Conservation (phyloP, 2,329 filamentous ascomycete species). For the Alternaria hordeiaustralica region DNA sequence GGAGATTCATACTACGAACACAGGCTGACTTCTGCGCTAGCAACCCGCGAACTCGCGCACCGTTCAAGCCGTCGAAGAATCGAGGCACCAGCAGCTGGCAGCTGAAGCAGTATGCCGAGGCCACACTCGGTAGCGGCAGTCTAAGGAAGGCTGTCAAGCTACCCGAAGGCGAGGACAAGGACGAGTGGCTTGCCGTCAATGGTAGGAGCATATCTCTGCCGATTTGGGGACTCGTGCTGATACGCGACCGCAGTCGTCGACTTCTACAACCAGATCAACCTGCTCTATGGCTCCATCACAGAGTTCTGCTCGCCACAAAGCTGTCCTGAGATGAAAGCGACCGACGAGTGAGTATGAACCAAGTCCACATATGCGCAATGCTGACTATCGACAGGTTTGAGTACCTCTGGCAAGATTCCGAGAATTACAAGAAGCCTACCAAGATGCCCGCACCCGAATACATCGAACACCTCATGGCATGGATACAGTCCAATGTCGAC, state of each 20-base stretch:
- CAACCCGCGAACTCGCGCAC: conserved; percentile 85
- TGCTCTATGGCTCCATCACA: conserved; percentile 97
- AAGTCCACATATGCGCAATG: too few species aligned
- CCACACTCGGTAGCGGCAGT: conserved; percentile 92
- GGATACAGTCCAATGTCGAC: conserved; percentile 94
- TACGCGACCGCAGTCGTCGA: conserved; percentile 79
- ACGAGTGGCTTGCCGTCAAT: conserved; percentile 98
- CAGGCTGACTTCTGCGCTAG: conserved; percentile 58
- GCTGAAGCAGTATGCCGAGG: conserved; percentile 96
- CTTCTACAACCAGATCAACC: conserved; percentile 99
- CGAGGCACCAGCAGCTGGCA: conserved; percentile 93
- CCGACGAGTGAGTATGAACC: conserved; percentile 74
- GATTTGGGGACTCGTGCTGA: conserved; percentile 15
- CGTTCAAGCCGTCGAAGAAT: conserved; percentile 87
- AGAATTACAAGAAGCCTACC: conserved; percentile 92
- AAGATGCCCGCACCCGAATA: conserved; percentile 98
- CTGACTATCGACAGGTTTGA: conserved; percentile 71
- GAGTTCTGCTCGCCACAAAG: conserved; percentile 98
- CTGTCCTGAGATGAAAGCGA: conserved; percentile 99
- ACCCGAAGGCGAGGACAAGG: conserved; percentile 95
- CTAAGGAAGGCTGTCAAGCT: conserved; percentile 95
- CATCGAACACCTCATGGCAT: conserved; percentile 96
- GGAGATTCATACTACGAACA: conserved; percentile 23
- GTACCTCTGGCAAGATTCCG: conserved; percentile 97
- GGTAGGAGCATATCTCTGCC: conserved; percentile 61